Evolutionary conservation across 1,284 basidiomycete genomes (phyloP), one percentile per base, ranked within the genome.

Genomic region (Ganoderma resinaceum): DNA sequence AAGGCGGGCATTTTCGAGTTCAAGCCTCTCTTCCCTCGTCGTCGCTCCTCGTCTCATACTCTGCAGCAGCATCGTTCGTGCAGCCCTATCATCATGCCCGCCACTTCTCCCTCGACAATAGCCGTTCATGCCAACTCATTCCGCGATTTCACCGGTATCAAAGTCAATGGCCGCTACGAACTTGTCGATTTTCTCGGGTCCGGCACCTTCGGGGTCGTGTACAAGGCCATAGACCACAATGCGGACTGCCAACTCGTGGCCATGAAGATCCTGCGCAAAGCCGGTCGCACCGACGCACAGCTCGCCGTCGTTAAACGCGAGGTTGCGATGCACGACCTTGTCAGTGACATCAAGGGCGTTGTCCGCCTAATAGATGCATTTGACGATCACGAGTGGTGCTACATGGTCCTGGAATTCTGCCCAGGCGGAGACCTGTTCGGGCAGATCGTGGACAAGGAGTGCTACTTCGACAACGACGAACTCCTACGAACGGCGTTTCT

Each of bases 341-440:
- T 89, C 20, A 86, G 85, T 9, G 79, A 80, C 33, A 87, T 91
- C 74, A 84, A 86, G 6, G 86, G 87, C 74, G 83, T 93, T 69
- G 85, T 91, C 67, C 83, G 85, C 8, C 77, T 92, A 35, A 85
- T 88, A 78, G 84, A 84, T 66, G 84, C 88, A 66, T 82, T 91
- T 68, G 86, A 89, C 75, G 84, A 87, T 66, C 82, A 82, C 26
- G 81, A 83, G 14, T 86, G 83, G 78, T 81, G 87, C 75, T 92
- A 86, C 78, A 83, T 91, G 70, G 82, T 92, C 66, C 82, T 91
- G 76, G 87, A 91, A 76, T 88, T 86, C 77, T 87, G 85, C 78
- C 80, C 84, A 43, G 87, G 88, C 66, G 89, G 90, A 55, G 89
- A 92, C 76, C 81, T 92, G 66, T 90, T 89, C 77, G 80, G 82